Base-by-base conservation (phyloP, 768 basidiomycete genomes). In the Multifurca ochricompacta region DNA sequence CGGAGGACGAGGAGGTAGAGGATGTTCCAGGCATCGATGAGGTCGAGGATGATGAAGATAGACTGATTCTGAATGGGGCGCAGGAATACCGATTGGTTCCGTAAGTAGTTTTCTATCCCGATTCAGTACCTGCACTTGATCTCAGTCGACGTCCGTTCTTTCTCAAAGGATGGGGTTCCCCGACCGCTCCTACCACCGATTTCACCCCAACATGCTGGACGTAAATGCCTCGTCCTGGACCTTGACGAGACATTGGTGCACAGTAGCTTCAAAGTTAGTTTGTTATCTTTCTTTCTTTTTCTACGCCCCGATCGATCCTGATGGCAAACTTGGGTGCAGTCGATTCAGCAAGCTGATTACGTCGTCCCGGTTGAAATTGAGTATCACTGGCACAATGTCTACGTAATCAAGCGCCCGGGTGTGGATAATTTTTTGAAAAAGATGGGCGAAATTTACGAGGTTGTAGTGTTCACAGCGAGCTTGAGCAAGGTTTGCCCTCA, bases 321-420 rank as follows among this genome's bases (percentile, higher is more conserved):
- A 31, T 48, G 53, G 49, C 59, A 64, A 23, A 66, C 28, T 28
- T 46, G 18, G 31, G 25, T 56, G 13, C 66, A 98, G 94, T 89
- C 93, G 51, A 91, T 98, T 56, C 78, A 77, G 60, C 88, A 92
- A 64, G 93, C 95, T 28, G 96, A 99, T 73, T 99, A 92, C 69
- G 91, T 98, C 59, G 95, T 99, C 3, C 96, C 96, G 4, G 96
- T 99, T 23, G 96, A 98, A 71, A 99, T 99, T 59, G 96, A 99
- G 67, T 93, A 90, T 61, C 89, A 96, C 66, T 90, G 87, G 80
- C 96, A 99, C 69, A 97, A 99, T 65, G 93, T 98, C 61, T 97
- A 98, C 71, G 96, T 98, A 45, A 90, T 98, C 70, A 98, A 98
- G 70, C 86, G 96, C 47, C 96, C 96, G 8, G 96, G 96, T 14